phyloP scores from a whole-genome alignment of 768 basidiomycete genomes.

The Termitomyces sp. region DNA sequence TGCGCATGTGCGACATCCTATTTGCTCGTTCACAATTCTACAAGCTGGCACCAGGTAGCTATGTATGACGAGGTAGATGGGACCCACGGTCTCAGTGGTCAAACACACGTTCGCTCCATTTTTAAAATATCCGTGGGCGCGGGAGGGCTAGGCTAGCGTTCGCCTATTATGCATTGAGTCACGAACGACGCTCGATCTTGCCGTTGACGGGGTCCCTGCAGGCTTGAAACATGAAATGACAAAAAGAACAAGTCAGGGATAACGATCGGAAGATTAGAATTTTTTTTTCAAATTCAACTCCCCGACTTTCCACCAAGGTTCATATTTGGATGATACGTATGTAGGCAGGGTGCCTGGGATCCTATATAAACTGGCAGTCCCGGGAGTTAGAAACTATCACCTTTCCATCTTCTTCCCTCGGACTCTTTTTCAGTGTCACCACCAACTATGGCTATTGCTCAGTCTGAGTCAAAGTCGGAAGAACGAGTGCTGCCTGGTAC shows the following conservation, averaged over 20 bases:
- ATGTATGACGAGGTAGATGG: neutral
- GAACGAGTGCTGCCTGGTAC: slow-evolving; percentile 29
- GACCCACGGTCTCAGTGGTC: neutral
- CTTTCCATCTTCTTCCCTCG: too few relatives aligned
- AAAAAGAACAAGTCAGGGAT: neutral
- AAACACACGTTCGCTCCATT: slow-evolving; percentile 5
- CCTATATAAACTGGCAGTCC: neutral
- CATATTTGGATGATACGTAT: neutral
- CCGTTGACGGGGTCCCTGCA: neutral
- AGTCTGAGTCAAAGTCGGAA: neutral
- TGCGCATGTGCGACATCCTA: slow-evolving; percentile 16
- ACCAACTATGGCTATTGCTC: slow-evolving; percentile 8
- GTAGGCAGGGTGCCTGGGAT: too few relatives aligned
- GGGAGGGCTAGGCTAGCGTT: too few relatives aligned
- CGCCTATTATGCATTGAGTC: too few relatives aligned
- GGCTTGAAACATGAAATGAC: neutral
- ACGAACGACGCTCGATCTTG: too few relatives aligned
- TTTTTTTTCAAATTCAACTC: neutral
- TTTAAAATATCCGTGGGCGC: neutral
- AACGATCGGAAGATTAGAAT: neutral
- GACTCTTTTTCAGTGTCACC: neutral
- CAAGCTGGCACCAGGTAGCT: neutral
- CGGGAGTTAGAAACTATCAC: neutral
- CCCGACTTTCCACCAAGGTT: neutral
- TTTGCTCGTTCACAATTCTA: slow-evolving; percentile 1